Percentiles rank a stretch among this genome's conserved stretches.
phyloP scores from a whole-genome alignment of 352 stramenopile species.

The Albugo candida region DNA sequence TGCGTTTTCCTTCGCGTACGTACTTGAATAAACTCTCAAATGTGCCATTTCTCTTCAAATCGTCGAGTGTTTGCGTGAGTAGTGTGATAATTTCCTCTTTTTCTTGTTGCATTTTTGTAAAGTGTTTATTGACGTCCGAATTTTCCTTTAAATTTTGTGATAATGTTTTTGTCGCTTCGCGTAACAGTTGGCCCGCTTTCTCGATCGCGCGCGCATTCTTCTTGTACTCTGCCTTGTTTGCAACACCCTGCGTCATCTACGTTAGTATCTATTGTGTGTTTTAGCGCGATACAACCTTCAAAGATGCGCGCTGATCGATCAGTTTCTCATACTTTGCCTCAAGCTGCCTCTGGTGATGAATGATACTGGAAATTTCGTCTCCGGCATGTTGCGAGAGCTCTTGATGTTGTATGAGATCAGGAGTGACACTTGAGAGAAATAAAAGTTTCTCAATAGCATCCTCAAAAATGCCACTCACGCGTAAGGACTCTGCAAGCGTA shows the following conservation, averaged over 20 bases:
- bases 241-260: slow-evolving; percentile 23
- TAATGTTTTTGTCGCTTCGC: slow-evolving; percentile 83
- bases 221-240: slow-evolving; percentile 88
- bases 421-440: slow-evolving; percentile 81
- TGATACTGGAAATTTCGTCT: slow-evolving; percentile 86
- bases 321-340: slow-evolving; percentile 81
- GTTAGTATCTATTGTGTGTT: background rate
- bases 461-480: slow-evolving; percentile 68
- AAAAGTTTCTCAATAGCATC: slow-evolving; percentile 82
- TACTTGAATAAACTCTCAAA: slow-evolving; percentile 59
- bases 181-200: slow-evolving; percentile 74
- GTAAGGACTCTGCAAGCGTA: slow-evolving; percentile 37
- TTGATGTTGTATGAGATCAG: slow-evolving; percentile 83
- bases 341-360: slow-evolving; percentile 76
- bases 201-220: slow-evolving; percentile 85
- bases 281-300: slow-evolving; percentile 26
- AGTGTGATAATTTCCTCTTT: slow-evolving; percentile 62
- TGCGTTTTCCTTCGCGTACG: slow-evolving; percentile 56
- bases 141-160: slow-evolving; percentile 87
- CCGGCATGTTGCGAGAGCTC: slow-evolving; percentile 83
- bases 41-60: slow-evolving; percentile 54
- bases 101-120: slow-evolving; percentile 86
- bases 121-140: slow-evolving; percentile 82
- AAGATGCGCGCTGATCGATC: slow-evolving; percentile 59
- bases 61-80: slow-evolving; percentile 28